Base-by-base conservation (phyloP, 306 rosid genomes). In the Cucumis cinereus region DNA sequence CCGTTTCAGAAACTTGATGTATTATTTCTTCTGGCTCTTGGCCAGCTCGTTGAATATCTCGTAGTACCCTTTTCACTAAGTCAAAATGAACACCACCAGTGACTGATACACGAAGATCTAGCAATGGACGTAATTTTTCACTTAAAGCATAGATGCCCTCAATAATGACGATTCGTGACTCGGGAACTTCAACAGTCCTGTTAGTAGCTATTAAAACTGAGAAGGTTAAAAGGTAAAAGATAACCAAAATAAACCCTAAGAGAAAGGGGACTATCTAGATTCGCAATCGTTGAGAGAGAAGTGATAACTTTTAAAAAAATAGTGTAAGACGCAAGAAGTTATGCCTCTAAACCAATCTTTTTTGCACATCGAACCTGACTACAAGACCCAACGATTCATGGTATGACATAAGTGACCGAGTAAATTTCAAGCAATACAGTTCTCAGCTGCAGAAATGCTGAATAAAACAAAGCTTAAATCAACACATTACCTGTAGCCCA, bases 31-130 rank as follows among this genome's bases (percentile, higher is more conserved):
- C 97, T 77, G 99, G 99, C 78, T 89, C 96, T 87, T 94, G 99
- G 79, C 88, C 96, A n/a, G 86, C 99, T 79, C 99, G 96, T 73
- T 94, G 99, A 64, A 92, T 94, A 85, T 94, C 99, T 49, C 99
- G 90, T 80, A 94, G 83, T 77, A 94, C 99, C 74, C 99, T 96
- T 82, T 94, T 94, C 72, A 94, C 99, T 78, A 94, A 93, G 79
- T 94, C 99, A 82, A 94, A 94, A 82, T 94, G 99, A 77, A 94
- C 92, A 82, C 99, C 99, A 71, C 99, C 99, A 0, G 99, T 94
- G 79, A 94, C 85, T 74, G 99, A 94, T 71, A 94, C 96, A 24
- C 99, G 96, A 77, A 94, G 99, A 85, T 94, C 97, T 57, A 94
- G 91, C 83, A 90, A 82, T 36, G 93, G 99, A 41, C 99, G 86